These are phyloP conservation scores for Apiospora kogelbergensis DNA, from an alignment of 2,329 filamentous ascomycete genomes.

Conservation along the genomic window DNA sequence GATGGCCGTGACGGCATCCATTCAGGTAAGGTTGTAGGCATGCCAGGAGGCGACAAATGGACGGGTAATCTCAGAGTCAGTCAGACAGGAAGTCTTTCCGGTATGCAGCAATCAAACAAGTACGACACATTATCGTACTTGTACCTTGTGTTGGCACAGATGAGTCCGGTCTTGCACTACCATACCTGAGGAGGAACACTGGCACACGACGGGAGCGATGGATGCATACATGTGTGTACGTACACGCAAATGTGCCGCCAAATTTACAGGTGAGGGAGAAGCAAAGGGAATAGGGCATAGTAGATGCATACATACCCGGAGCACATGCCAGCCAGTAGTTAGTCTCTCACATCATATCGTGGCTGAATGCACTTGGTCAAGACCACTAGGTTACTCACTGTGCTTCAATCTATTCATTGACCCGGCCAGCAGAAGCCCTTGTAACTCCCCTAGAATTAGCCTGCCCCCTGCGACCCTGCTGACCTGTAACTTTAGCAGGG, in stretches of 20 bases:
- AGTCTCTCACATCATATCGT: not conserved
- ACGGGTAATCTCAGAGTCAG: not conserved
- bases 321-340: not conserved
- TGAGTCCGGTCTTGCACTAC: not conserved
- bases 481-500: constrained; percentile 1
- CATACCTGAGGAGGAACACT: not conserved
- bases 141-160: not conserved
- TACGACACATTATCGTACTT: not conserved
- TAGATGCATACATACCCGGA: not conserved
- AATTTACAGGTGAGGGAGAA: not conserved
- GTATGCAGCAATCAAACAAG: constrained; percentile 3
- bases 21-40: not conserved
- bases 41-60: not conserved
- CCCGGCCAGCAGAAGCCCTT: not conserved
- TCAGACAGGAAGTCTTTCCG: not conserved
- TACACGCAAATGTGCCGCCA: not conserved
- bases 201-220: not conserved
- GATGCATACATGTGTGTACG: not conserved
- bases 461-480: not conserved
- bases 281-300: not conserved
- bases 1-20: constrained; percentile 2
- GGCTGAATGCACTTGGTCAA: not conserved
- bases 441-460: constrained; percentile 2
- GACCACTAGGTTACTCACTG: not conserved
- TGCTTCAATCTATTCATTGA: not conserved